Evolutionary conservation across 352 stramenopile genomes (phyloP), one percentile per base, ranked within the genome.

Genomic region (Pelagophyceae sp.): DNA sequence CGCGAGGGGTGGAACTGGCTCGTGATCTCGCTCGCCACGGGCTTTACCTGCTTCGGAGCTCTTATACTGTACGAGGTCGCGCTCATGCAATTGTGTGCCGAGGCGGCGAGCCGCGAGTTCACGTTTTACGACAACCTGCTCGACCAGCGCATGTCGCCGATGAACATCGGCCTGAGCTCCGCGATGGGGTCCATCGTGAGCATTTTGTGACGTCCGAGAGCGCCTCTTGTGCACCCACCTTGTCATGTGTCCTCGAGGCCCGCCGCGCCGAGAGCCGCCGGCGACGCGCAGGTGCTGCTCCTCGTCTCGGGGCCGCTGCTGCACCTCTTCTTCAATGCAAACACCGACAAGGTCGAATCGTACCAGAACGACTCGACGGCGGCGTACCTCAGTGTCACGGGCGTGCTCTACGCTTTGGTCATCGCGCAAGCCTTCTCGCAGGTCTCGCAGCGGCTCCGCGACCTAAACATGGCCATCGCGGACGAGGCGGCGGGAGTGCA

Each of bases 361-460:
- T 71, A 71, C 61, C 29, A 20, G 3, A 71, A 71, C 61, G 61
- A 71, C 61, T 6, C 61, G n/a, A 31, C 25, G 29, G 61, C 61
- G 33, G 19, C 29, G 1, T 71, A 45, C 33, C 61, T 71, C 29
- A 20, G n/a, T 31, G 61, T 71, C 29, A 31, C 61, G 3, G 61
- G 61, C 61, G 5, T 71, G 5, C 2, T 71, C 3, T 71, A 71
- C 61, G 61, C 19, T 11, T 31, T 71, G 5, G 31, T 71, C 19
- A 6, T 71, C 61, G 61, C 61, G 29, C 61, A 71, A 31, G 27
- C 25, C 19, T 11, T 71, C 2, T 20, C 6, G n/a, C 2, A 27
- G 5, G 29, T n/a, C 19, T 29, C 11, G n/a, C 6, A 71, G 61
- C 61, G 61, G 6, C 29, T 37, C 61, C n/a, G 1, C 19, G 33